Evolutionary conservation across 2,329 filamentous ascomycete genomes (phyloP).

Genomic region (Fusarium poae): DNA sequence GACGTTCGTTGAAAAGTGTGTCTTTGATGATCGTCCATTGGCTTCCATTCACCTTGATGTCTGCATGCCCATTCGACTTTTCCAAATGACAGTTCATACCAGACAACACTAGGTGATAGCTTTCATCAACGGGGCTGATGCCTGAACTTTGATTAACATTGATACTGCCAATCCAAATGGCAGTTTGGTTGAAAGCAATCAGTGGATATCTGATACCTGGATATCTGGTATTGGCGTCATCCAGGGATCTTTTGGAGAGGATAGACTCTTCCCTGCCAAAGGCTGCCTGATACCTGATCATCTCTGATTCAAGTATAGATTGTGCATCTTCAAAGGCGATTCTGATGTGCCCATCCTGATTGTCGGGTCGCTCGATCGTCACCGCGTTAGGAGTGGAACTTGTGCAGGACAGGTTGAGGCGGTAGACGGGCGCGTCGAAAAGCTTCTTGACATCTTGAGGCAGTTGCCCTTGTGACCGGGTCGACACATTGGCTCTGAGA

Average conservation of each 20-base stretch:
- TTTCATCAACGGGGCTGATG: not conserved
- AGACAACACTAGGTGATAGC: constrained; percentile 13
- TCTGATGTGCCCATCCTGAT: constrained; percentile 1
- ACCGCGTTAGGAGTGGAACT: constrained; percentile 4
- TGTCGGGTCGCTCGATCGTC: not conserved
- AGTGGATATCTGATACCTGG: constrained; percentile 9
- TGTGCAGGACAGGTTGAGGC: constrained; percentile 2
- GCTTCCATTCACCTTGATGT: constrained; percentile 15
- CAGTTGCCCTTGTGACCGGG: not conserved
- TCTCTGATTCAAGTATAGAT: not conserved
- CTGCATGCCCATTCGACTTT: constrained; percentile 21
- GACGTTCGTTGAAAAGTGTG: not conserved
- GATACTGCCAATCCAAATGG: constrained; percentile 24
- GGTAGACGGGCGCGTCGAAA: constrained; percentile 20
- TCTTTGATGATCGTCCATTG: constrained; percentile 10
- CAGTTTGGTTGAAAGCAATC: constrained; percentile 9
- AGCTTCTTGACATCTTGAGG: constrained; percentile 5
- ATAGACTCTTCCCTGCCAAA: constrained; percentile 10
- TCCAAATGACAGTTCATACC: constrained; percentile 20
- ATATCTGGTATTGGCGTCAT: not conserved
- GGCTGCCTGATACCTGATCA: not conserved
- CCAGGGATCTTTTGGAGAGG: not conserved
- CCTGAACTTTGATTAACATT: not conserved
- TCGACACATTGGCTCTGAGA: constrained; percentile 20
- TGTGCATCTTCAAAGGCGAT: constrained; percentile 6